phyloP scores from a whole-genome alignment of 495 filamentous ascomycete genomes.

The Trichoderma parareesei region DNA sequence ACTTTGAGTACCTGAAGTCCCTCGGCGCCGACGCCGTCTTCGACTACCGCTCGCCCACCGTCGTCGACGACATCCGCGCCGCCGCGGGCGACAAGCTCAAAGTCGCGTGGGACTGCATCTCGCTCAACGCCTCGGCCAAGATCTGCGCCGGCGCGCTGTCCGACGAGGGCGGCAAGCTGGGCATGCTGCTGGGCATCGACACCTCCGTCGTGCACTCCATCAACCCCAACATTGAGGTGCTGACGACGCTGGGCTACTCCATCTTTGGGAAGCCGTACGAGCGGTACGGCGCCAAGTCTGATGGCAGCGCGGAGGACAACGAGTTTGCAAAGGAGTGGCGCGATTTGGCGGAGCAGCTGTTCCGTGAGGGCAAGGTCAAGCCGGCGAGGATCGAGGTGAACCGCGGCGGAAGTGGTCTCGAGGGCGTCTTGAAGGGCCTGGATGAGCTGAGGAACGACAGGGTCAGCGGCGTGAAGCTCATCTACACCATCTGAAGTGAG shows the following conservation, averaged over 20 bases:
- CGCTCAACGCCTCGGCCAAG: conserved; percentile 12
- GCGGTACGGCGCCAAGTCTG: not conserved
- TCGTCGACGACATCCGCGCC: conserved; percentile 26
- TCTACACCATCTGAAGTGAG: conserved; percentile 25
- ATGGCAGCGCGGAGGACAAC: conserved; percentile 18
- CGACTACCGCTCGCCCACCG: conserved; percentile 36
- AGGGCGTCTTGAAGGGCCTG: conserved; percentile 28
- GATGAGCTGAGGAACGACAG: conserved; percentile 24
- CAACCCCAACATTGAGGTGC: conserved; percentile 23
- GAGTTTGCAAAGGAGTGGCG: conserved; percentile 23
- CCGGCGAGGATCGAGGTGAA: conserved; percentile 23
- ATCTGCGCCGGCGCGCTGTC: conserved; percentile 24
- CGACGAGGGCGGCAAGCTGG: conserved; percentile 19
- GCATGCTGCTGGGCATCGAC: conserved; percentile 20
- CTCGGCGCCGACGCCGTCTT: conserved; percentile 38
- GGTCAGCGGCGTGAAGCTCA: conserved; percentile 31
- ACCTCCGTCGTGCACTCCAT: conserved; percentile 16
- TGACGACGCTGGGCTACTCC: conserved; percentile 25
- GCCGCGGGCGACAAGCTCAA: conserved; percentile 21
- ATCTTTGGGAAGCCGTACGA: conserved; percentile 19
- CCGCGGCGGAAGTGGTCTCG: conserved; percentile 25
- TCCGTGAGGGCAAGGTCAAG: conserved; percentile 24
- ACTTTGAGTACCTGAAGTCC: conserved; percentile 31
- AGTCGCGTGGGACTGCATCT: conserved; percentile 31
- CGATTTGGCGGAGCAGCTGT: conserved; percentile 16